Base-by-base conservation (phyloP, 2,329 filamentous ascomycete species). In the Colletotrichum horii region DNA sequence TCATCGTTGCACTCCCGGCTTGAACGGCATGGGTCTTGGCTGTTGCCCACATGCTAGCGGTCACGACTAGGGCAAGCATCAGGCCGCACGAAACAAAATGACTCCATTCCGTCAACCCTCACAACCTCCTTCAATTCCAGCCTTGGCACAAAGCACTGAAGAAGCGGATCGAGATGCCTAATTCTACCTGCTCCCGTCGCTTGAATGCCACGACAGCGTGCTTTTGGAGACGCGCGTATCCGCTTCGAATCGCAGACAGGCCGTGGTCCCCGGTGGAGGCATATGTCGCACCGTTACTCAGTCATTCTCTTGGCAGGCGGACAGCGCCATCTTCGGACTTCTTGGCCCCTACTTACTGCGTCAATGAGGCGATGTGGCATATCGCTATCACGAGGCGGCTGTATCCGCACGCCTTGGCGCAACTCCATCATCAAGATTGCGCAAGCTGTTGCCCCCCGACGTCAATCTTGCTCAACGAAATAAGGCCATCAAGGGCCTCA, bases 1-100 rank as follows among this genome's bases (percentile, higher is more conserved):
- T 75, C 73, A 58, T 36, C 28, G 70, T 75, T 48, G 34, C 70
- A 75, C 38, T 28, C 28, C 32, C 72, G 55, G 73, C 55, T 61
- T 75, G 24, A 16, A 62, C 56, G 64, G 56, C 64, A 68, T 36
- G 62, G 43, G 6, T 11, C 58, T 43, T 67, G 38, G 28, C 24
- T 58, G 43, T 26, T 62, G 58, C 19, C 30, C 58, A 62, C 30
- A 62, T 62, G 58, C 34, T 24, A 24, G 43, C 43, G 43, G 43
- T 14, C n/a, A 14, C 60, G 9, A 28, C 62, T 26, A 22, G 15
- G 70, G 22, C 55, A 62, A 36, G 28, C 34, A 72, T 32, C 24
- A 38, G 19, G 36, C 34, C 36, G 32, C 48, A 43, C 62, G 52
- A 66, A 32, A 66, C 69, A 66, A 60, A 15, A 60, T 34, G 34